phyloP scores from a whole-genome alignment of 1,284 basidiomycete species.

The Tilletia setariae region DNA sequence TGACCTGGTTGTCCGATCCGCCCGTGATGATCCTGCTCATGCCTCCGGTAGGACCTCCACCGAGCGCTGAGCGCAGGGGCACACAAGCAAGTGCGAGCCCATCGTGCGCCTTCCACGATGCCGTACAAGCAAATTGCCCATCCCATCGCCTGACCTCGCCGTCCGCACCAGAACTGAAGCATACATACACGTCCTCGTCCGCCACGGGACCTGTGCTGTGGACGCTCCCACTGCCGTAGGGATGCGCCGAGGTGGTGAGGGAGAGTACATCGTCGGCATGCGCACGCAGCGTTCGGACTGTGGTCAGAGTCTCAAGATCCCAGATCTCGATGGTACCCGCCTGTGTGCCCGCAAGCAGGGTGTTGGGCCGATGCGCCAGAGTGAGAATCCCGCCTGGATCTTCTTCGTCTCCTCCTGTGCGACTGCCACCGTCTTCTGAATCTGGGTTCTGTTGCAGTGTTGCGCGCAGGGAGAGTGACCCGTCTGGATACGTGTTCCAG shows the following conservation, averaged over 20 bases:
- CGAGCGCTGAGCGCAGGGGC: conserved; percentile 25
- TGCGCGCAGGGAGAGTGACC: conserved; percentile 59
- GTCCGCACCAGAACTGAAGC: conserved; percentile 39
- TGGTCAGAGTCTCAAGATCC: conserved; percentile 81
- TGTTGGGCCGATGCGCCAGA: conserved; percentile 68
- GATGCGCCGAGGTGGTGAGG: conserved; percentile 31
- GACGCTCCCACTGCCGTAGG: conserved; percentile 57
- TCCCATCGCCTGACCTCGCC: conserved; percentile 41
- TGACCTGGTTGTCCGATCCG: conserved; percentile 31
- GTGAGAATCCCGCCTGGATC: conserved; percentile 67
- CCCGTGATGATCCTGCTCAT: conserved; percentile 31
- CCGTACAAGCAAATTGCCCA: conserved; percentile 45
- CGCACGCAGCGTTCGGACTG: conserved; percentile 79
- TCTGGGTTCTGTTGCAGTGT: conserved; percentile 60
- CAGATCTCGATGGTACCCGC: conserved; percentile 84
- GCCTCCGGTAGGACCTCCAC: not conserved
- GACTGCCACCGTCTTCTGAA: too few species aligned
- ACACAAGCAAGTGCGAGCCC: conserved; percentile 27
- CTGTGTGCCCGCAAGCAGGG: conserved; percentile 87
- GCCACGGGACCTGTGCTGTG: too few species aligned
- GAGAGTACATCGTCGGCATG: conserved; percentile 62
- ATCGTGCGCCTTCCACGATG: conserved; percentile 31
- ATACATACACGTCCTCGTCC: not conserved
- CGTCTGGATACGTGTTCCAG: conserved; percentile 61
- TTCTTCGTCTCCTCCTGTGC: too few species aligned